Evolutionary conservation across 305 asterid genomes (phyloP).

Genomic region (Solanum chacoense): DNA sequence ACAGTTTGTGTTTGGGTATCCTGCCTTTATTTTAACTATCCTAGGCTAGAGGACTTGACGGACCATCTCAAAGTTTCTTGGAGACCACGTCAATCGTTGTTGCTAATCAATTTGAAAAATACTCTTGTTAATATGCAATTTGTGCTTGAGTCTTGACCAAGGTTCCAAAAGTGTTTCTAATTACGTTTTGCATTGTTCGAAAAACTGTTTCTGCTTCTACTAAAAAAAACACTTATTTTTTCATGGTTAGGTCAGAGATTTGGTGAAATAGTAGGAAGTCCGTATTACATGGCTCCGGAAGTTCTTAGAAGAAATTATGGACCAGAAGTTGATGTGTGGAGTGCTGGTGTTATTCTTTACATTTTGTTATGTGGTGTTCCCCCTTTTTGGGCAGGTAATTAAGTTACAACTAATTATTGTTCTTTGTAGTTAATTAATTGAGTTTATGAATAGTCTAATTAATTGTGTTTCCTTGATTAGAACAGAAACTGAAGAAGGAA

Average conservation of each 20-base stretch:
- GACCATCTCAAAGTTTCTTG: not conserved
- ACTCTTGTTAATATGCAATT: not conserved
- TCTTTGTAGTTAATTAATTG: not conserved
- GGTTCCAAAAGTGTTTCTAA: not conserved
- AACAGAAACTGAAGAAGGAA: slow-evolving; percentile 93
- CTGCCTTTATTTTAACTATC: not conserved
- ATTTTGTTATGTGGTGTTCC: slow-evolving; percentile 86
- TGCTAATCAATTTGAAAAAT: not conserved
- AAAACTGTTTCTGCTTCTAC: not conserved
- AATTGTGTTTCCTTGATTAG: slow-evolving; percentile 7
- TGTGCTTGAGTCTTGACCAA: not conserved
- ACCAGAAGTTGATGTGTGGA: slow-evolving; percentile 73
- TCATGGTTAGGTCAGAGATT: slow-evolving; percentile 49
- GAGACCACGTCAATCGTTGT: not conserved
- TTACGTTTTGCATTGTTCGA: not conserved
- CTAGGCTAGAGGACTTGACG: not conserved
- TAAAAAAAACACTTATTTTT: not conserved
- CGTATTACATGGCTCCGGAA: slow-evolving; percentile 97
- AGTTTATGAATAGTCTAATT: not conserved
- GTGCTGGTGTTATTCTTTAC: slow-evolving; percentile 91
- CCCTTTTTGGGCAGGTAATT: slow-evolving; percentile 90
- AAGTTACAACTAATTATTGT: not conserved
- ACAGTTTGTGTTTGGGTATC: not conserved
- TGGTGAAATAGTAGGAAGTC: slow-evolving; percentile 86
- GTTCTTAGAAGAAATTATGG: slow-evolving; percentile 70